A percentile compares a stretch with the other conserved stretches of the same genome.
phyloP scores from a whole-genome alignment of 169 alveolate genomes.

The Plasmodium relictum region DNA sequence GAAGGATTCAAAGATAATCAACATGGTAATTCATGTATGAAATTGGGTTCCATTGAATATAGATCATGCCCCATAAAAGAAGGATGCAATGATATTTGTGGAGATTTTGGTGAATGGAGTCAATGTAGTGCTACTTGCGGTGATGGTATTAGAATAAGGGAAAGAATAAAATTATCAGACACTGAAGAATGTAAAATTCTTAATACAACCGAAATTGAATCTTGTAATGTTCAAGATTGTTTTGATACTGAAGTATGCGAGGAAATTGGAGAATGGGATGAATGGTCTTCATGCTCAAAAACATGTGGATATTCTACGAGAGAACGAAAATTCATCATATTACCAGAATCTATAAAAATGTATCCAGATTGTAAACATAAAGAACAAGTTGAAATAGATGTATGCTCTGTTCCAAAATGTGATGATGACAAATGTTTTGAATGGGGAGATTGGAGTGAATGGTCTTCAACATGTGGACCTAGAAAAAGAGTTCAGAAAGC shows the following conservation, averaged over 20 bases:
- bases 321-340: slow-evolving; percentile 34
- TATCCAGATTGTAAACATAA: slow-evolving; percentile 20
- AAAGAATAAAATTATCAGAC: slow-evolving; percentile 18
- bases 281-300: slow-evolving; percentile 68
- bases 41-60: slow-evolving; percentile 55
- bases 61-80: slow-evolving; percentile 41
- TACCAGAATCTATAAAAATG: slow-evolving; percentile 32
- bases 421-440: slow-evolving; percentile 71
- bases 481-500: slow-evolving; percentile 72
- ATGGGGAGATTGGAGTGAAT: slow-evolving; percentile 68
- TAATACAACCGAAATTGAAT: slow-evolving; percentile 61
- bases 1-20: slow-evolving; percentile 12
- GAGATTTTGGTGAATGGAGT: slow-evolving; percentile 77
- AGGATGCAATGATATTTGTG: slow-evolving; percentile 55
- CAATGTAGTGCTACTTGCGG: slow-evolving; percentile 64
- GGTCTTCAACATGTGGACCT: slow-evolving; percentile 71
- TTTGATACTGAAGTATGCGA: slow-evolving; percentile 29
- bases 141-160: slow-evolving; percentile 50
- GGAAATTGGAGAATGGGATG: slow-evolving; percentile 69
- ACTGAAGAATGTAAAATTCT: slow-evolving; percentile 19
- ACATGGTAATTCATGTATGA: slow-evolving; percentile 54
- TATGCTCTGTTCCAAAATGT: slow-evolving; percentile 65
- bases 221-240: slow-evolving; percentile 68
- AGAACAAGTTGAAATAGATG: slow-evolving; percentile 49
- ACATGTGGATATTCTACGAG: slow-evolving; percentile 73